Conservation (phyloP, 306 rosid species). For the Castanea mollissima region DNA sequence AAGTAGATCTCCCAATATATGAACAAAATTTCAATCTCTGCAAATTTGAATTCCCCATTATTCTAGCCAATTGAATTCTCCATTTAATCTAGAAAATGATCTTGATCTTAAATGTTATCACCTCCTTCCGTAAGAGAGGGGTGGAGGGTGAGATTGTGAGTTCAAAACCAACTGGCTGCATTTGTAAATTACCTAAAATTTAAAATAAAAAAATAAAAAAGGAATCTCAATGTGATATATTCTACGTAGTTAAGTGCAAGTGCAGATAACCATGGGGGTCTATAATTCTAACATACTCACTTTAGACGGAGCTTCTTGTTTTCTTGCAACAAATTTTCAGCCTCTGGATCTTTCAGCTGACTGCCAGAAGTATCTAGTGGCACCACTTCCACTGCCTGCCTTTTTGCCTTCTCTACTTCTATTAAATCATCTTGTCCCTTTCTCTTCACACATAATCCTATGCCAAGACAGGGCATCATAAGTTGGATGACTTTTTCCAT, state of each 20-base stretch:
- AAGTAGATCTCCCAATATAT: neutral
- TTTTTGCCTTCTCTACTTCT: conserved; percentile 34
- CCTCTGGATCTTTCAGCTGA: conserved; percentile 41
- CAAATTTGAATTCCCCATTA: neutral
- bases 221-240: neutral
- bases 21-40: neutral
- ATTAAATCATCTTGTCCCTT: conserved; percentile 39
- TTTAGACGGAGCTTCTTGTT: conserved; percentile 52
- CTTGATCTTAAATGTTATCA: neutral
- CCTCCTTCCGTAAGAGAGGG: neutral
- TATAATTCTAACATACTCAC: conserved; percentile 45
- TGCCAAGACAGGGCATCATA: conserved; percentile 18
- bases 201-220: neutral
- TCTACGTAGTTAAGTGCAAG: neutral
- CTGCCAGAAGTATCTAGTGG: conserved; percentile 14
- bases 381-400: conserved; percentile 26
- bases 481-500: conserved; percentile 14
- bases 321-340: conserved; percentile 45
- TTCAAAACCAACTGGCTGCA: neutral
- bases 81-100: neutral
- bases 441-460: conserved; percentile 58
- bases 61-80: neutral
- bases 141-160: neutral
- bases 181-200: too few species aligned
- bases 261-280: neutral